A percentile compares a stretch with the other conserved stretches of the same genome.
Conservation (phyloP, 2,329 filamentous ascomycete genomes). For the Monosporascus ibericus region DNA sequence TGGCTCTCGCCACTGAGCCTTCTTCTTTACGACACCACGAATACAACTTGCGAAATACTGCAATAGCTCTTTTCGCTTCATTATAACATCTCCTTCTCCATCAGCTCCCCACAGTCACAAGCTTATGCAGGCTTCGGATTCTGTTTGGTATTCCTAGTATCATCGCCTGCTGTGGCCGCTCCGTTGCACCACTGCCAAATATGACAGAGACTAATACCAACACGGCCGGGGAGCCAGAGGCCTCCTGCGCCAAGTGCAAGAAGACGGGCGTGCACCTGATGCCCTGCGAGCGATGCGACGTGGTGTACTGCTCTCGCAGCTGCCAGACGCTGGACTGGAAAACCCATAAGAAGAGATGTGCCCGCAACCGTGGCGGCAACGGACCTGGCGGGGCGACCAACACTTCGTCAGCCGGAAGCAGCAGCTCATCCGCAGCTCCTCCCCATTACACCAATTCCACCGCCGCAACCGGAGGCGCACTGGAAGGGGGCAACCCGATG, state of each 20-base stretch:
- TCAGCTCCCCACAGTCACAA: no score
- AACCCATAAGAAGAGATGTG: conserved; percentile 38
- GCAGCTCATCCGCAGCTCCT: not conserved
- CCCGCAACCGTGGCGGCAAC: conserved; percentile 15
- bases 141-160: no score
- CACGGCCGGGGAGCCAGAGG: not conserved
- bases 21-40: no score
- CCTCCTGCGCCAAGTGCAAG: not conserved
- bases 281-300: conserved; percentile 2
- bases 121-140: no score
- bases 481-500: conserved; percentile 21
- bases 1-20: no score
- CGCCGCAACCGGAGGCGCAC: conserved; percentile 4
- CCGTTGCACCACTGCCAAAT: not conserved
- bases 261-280: not conserved
- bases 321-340: conserved; percentile 49
- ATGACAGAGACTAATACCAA: not conserved
- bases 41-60: no score
- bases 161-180: no score
- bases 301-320: conserved; percentile 35
- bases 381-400: not conserved
- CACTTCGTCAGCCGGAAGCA: no score
- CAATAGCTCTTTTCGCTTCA: no score
- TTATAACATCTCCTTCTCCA: no score
- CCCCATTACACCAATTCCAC: conserved; percentile 5